Conservation (phyloP, 116 monocot genomes). For the Dioscorea cayenensis region DNA sequence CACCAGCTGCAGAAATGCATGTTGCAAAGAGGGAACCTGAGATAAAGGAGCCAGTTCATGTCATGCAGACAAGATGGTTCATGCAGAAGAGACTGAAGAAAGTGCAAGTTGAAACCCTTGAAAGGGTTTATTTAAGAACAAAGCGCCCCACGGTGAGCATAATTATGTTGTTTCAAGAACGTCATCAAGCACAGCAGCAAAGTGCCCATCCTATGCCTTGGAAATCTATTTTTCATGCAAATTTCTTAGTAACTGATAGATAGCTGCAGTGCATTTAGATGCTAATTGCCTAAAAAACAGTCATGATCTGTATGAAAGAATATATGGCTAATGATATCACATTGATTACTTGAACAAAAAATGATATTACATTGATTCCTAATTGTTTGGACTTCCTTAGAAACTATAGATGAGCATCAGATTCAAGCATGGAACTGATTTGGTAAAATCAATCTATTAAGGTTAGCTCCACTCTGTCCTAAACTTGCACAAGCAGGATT, state of each 20-base stretch:
- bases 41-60: constrained; percentile 46
- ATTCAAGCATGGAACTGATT: background rate
- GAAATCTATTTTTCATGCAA: background rate
- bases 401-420: background rate
- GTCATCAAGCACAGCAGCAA: background rate
- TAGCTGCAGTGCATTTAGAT: background rate
- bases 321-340: too few relatives aligned
- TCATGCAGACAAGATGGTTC: constrained; percentile 52
- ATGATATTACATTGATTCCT: too few relatives aligned
- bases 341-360: too few relatives aligned
- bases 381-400: too few relatives aligned
- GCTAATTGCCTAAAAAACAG: too few relatives aligned
- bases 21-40: constrained; percentile 15
- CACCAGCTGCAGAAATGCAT: constrained; percentile 1
- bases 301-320: too few relatives aligned
- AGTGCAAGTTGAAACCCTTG: constrained; percentile 74
- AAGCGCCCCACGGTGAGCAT: constrained; percentile 81
- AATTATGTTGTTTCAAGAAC: background rate
- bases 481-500: background rate
- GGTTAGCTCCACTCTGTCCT: background rate
- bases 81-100: constrained; percentile 79
- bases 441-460: background rate
- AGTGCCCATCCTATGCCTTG: too few relatives aligned
- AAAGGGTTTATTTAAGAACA: constrained; percentile 70
- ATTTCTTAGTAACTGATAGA: background rate